A percentile compares a stretch with the other conserved stretches of the same genome.
Evolutionary conservation across 2,329 filamentous ascomycete genomes (phyloP).

Genomic region (Phyllosticta citrichinensis): DNA sequence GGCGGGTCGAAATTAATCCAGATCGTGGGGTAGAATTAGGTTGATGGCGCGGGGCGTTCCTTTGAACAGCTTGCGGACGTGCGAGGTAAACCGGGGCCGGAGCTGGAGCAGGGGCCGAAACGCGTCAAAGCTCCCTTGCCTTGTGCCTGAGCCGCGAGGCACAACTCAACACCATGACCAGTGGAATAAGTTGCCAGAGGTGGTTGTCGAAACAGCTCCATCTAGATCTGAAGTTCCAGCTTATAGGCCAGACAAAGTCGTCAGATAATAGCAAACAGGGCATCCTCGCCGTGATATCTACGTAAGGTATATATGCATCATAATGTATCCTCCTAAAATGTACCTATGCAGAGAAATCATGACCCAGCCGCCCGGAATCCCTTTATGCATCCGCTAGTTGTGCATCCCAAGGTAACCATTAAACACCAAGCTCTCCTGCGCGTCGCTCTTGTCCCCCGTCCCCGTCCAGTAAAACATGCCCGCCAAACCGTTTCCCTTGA

Average conservation of each 20-base stretch:
- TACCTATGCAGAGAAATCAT: background rate
- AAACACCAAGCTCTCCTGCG: constrained; percentile 46
- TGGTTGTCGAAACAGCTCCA: no score
- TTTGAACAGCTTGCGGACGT: background rate
- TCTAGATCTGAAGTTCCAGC: no score
- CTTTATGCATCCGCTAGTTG: constrained; percentile 1
- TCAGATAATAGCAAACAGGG: no score
- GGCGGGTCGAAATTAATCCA: background rate
- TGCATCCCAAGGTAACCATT: constrained; percentile 49
- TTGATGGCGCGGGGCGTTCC: constrained; percentile 1
- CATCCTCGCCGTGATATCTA: background rate
- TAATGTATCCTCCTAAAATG: background rate
- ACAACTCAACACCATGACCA: background rate
- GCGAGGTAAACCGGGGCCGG: constrained; percentile 4
- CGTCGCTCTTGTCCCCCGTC: constrained; percentile 53
- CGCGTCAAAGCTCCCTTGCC: constrained; percentile 6
- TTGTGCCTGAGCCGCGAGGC: background rate
- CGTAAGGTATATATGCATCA: background rate
- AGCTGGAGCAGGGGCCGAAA: constrained; percentile 7
- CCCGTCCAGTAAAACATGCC: constrained; percentile 77
- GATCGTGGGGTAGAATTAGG: constrained; percentile 1
- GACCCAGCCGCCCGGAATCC: background rate
- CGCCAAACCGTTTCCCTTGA: constrained; percentile 59
- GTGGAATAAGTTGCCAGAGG: no score
- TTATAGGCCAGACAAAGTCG: no score